Evolutionary conservation across 2,329 filamentous ascomycete species (phyloP).

Genomic region (Aspergillus pseudoterreus): DNA sequence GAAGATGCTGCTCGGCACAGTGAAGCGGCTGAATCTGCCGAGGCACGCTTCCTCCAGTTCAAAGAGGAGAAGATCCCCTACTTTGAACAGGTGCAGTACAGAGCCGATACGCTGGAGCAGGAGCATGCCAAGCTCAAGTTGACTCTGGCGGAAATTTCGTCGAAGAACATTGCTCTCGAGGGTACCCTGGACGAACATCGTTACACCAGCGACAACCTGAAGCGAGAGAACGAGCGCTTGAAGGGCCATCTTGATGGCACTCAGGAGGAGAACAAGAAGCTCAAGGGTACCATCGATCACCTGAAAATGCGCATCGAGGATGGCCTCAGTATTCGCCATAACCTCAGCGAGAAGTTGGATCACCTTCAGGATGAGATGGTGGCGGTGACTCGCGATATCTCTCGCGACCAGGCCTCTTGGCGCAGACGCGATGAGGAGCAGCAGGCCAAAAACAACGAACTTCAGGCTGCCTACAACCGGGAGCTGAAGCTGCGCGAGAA

Average conservation of each 20-base stretch:
- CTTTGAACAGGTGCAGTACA: slow-evolving; percentile 62
- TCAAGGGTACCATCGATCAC: slow-evolving; percentile 69
- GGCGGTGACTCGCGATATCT: slow-evolving; percentile 71
- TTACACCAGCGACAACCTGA: slow-evolving; percentile 56
- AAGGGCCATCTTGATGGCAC: slow-evolving; percentile 47
- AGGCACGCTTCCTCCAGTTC: slow-evolving; percentile 59
- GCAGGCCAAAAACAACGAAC: slow-evolving; percentile 50
- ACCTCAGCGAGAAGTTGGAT: slow-evolving; percentile 79
- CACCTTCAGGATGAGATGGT: slow-evolving; percentile 85
- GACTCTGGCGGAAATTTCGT: slow-evolving; percentile 51
- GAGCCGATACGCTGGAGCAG: slow-evolving; percentile 64
- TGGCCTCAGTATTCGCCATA: slow-evolving; percentile 77
- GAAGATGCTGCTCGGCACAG: slow-evolving; percentile 48
- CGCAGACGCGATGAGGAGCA: slow-evolving; percentile 64
- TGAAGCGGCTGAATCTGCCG: slow-evolving; percentile 60
- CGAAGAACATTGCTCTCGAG: slow-evolving; percentile 59
- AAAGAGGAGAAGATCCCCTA: slow-evolving; percentile 67
- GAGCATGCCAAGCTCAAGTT: slow-evolving; percentile 57
- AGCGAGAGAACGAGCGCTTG: slow-evolving; percentile 54
- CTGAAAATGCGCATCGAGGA: slow-evolving; percentile 78
- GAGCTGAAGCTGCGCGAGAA: slow-evolving; percentile 63
- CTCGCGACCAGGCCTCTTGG: slow-evolving; percentile 75
- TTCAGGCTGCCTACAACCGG: slow-evolving; percentile 59
- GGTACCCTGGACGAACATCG: slow-evolving; percentile 63
- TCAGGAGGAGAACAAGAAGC: slow-evolving; percentile 63